Percentiles rank a stretch among this genome's conserved stretches.
phyloP scores from a whole-genome alignment of 805 yeast genomes.

The Sugiyamaella mastotermitis region DNA sequence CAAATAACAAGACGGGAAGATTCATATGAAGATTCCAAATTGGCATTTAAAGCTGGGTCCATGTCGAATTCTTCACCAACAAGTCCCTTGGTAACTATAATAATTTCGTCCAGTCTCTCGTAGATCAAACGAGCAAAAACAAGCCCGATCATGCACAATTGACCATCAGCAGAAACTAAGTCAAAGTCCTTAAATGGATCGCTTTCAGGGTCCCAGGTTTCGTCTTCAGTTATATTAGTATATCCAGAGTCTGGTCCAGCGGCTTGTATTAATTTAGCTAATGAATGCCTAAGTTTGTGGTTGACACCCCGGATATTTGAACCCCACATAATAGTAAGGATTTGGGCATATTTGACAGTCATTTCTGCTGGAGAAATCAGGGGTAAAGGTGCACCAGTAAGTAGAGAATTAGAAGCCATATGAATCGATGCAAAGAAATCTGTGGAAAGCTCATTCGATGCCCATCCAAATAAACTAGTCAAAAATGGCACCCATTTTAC shows the following conservation, averaged over 20 bases:
- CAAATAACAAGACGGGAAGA: too few species aligned
- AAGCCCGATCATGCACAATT: constrained; percentile 21
- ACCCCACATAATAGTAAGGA: constrained; percentile 5
- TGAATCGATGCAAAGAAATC: constrained; percentile 27
- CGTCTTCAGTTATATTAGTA: background rate
- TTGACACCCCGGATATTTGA: background rate
- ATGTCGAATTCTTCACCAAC: constrained; percentile 32
- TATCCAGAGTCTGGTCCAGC: background rate
- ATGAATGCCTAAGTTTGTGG: too few species aligned
- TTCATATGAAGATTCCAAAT: background rate
- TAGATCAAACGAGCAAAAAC: constrained; percentile 26
- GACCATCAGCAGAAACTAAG: constrained; percentile 21
- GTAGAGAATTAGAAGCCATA: constrained; percentile 28
- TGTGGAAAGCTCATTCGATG: constrained; percentile 22
- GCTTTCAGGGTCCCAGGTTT: too few species aligned
- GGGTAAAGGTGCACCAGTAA: constrained; percentile 28
- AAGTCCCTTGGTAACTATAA: constrained; percentile 27
- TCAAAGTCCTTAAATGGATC: background rate
- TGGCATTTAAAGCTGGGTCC: constrained; percentile 7
- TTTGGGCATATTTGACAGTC: constrained; percentile 13
- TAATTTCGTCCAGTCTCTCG: constrained; percentile 28
- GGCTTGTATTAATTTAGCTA: too few species aligned
- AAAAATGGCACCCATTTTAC: constrained; percentile 18
- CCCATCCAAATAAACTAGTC: constrained; percentile 27
- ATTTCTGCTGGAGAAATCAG: constrained; percentile 28